Evolutionary conservation across 768 basidiomycete species (phyloP).

Genomic region (Dacryopinax primogenitus): DNA sequence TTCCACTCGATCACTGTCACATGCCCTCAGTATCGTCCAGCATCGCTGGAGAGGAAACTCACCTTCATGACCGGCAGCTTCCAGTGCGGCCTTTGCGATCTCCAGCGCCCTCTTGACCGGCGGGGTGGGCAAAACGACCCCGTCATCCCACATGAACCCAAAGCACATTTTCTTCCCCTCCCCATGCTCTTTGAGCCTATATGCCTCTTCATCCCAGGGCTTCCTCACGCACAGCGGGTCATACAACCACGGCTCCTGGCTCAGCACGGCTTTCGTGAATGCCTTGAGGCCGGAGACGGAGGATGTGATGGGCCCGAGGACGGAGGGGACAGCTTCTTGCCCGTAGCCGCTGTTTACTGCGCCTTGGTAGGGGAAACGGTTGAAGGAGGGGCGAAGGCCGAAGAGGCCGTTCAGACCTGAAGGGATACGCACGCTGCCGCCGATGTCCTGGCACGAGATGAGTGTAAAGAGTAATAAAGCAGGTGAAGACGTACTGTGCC

Average conservation of each 20-base stretch:
- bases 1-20: slow-evolving; percentile 56
- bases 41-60: slow-evolving; percentile 15
- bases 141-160: slow-evolving; percentile 56
- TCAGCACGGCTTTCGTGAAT: slow-evolving; percentile 54
- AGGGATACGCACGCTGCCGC: slow-evolving; percentile 44
- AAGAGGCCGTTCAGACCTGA: slow-evolving; percentile 55
- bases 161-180: slow-evolving; percentile 39
- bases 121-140: slow-evolving; percentile 45
- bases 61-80: slow-evolving; percentile 55
- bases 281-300: slow-evolving; percentile 47
- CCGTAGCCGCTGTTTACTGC: slow-evolving; percentile 54
- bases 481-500: slow-evolving; percentile 41
- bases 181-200: slow-evolving; percentile 46
- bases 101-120: slow-evolving; percentile 51
- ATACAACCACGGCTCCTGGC: slow-evolving; percentile 47
- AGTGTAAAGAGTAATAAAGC: neutral
- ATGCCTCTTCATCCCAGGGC: slow-evolving; percentile 48
- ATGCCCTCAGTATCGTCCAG: neutral
- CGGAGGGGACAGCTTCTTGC: slow-evolving; percentile 55
- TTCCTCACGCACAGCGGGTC: slow-evolving; percentile 50
- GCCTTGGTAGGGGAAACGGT: slow-evolving; percentile 58
- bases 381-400: slow-evolving; percentile 54
- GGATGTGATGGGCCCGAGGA: slow-evolving; percentile 57
- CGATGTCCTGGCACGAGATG: neutral
- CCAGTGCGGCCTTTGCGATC: slow-evolving; percentile 41